These are phyloP conservation scores for Linnemannia schmuckeri DNA, from an alignment of 192 early-diverging fungal species.

Conservation along the genomic window DNA sequence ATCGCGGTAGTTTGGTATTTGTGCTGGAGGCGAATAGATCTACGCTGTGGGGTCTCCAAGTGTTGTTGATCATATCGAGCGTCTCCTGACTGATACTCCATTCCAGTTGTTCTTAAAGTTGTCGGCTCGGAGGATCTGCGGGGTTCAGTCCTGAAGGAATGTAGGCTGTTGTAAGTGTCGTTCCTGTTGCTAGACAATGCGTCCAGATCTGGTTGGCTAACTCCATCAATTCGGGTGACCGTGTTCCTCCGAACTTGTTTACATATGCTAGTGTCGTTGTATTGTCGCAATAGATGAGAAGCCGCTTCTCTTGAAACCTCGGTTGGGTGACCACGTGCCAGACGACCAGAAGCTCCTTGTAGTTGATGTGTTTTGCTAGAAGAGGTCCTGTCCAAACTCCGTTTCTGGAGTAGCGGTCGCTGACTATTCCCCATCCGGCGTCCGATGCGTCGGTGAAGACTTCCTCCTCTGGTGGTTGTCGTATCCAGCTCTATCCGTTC, in stretches of 20 bases:
- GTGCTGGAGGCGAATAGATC: slow-evolving; percentile 38
- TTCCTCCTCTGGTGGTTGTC: slow-evolving; percentile 16
- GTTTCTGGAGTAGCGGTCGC: background rate
- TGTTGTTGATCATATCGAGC: slow-evolving; percentile 18
- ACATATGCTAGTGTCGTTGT: slow-evolving; percentile 44
- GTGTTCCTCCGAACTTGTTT: slow-evolving; percentile 47
- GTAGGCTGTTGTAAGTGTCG: slow-evolving; percentile 25
- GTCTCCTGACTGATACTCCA: slow-evolving; percentile 28
- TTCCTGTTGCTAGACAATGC: slow-evolving; percentile 33
- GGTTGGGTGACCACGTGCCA: background rate
- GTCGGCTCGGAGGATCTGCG: slow-evolving; percentile 36
- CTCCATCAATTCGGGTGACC: slow-evolving; percentile 27
- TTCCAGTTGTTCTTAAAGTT: slow-evolving; percentile 25
- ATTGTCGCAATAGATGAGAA: slow-evolving; percentile 43
- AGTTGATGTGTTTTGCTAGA: slow-evolving; percentile 20
- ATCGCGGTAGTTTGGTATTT: slow-evolving; percentile 29
- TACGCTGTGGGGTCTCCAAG: slow-evolving; percentile 36
- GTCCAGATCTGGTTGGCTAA: slow-evolving; percentile 29
- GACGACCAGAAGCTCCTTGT: slow-evolving; percentile 22
- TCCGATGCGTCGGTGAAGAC: slow-evolving; percentile 45
- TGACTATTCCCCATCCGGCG: slow-evolving; percentile 35
- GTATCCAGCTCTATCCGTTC: slow-evolving; percentile 41
- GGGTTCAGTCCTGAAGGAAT: slow-evolving; percentile 37
- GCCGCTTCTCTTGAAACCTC: slow-evolving; percentile 4
- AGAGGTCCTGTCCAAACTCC: slow-evolving; percentile 16